Conservation (phyloP, 2,329 filamentous ascomycete species). For the Orbilia javanica region DNA sequence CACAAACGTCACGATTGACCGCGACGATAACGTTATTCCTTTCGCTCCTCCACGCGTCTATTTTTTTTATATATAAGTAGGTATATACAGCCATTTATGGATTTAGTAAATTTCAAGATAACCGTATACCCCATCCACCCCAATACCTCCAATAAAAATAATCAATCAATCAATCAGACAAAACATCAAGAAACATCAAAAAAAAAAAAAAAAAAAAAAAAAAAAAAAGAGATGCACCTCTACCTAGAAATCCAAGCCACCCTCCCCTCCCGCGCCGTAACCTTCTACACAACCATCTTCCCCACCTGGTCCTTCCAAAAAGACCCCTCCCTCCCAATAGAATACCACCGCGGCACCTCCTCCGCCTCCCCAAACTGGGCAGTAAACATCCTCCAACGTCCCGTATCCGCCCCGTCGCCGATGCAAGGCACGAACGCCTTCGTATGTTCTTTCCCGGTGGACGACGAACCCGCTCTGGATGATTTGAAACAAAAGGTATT, state of each 20-base stretch:
- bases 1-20: constrained; percentile 11
- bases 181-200: neutral
- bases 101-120: neutral
- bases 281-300: constrained; percentile 77
- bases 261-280: constrained; percentile 67
- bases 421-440: constrained; percentile 52
- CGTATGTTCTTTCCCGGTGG: constrained; percentile 52
- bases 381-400: constrained; percentile 52
- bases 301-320: constrained; percentile 50
- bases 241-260: constrained; percentile 56
- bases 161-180: neutral
- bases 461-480: constrained; percentile 36
- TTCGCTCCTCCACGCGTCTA: neutral
- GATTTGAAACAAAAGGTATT: constrained; percentile 30
- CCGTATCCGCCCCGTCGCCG: constrained; percentile 2
- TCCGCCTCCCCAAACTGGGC: constrained; percentile 1
- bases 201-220: constrained; percentile 1
- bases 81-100: neutral
- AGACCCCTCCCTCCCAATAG: constrained; percentile 34
- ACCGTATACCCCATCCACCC: too few relatives aligned
- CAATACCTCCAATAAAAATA: neutral
- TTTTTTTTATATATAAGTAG: neutral
- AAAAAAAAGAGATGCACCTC: constrained; percentile 33
- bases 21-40: constrained; percentile 50
- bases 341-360: constrained; percentile 46